Evolutionary conservation across 805 yeast species (phyloP).

Genomic region (Lachancea lanzarotensis): DNA sequence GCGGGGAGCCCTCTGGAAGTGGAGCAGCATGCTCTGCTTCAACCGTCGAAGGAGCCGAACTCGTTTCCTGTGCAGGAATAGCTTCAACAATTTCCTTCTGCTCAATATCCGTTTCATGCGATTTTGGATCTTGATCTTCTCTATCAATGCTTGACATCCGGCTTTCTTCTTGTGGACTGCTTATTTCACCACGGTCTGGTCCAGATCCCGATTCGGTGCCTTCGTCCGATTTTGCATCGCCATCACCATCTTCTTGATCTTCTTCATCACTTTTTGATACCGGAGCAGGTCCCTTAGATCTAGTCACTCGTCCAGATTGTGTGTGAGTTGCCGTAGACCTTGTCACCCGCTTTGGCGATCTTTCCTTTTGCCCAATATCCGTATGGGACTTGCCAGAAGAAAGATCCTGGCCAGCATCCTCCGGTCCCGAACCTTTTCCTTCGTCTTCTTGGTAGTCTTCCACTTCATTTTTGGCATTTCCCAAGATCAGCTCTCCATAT

Average conservation of each 20-base stretch:
- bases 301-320: conserved; percentile 6
- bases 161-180: background rate
- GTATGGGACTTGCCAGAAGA: background rate
- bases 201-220: background rate
- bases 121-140: conserved; percentile 10
- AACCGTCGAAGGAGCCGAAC: background rate
- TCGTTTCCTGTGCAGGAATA: background rate
- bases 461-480: conserved; percentile 28
- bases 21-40: background rate
- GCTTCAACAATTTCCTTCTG: background rate
- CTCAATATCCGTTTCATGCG: conserved; percentile 2
- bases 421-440: background rate
- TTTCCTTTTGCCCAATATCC: background rate
- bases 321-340: background rate
- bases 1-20: conserved; percentile 8
- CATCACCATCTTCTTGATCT: conserved; percentile 7
- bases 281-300: conserved; percentile 5
- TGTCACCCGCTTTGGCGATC: conserved; percentile 1
- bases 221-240: background rate
- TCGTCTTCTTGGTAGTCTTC: conserved; percentile 5
- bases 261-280: background rate
- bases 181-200: background rate
- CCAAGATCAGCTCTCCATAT: conserved; percentile 38
- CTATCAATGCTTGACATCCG: background rate
- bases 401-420: too few relatives aligned